Evolutionary conservation across 2,329 filamentous ascomycete genomes (phyloP).

Genomic region (Fusarium acutatum): DNA sequence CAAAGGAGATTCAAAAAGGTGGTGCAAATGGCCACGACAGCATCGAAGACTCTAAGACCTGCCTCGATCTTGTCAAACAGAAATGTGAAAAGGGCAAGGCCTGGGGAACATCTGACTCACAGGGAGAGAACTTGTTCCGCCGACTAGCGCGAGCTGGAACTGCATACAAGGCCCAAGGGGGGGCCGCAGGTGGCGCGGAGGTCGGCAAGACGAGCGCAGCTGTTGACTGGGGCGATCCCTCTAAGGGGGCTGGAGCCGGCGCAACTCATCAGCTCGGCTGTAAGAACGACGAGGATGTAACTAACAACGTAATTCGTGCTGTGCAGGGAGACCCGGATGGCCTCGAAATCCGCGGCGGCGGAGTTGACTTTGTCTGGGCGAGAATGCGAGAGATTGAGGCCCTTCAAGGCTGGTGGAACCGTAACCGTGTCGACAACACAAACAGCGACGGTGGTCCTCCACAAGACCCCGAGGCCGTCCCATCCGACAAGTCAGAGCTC

Average conservation of each 20-base stretch:
- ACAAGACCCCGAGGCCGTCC: conserved; percentile 21
- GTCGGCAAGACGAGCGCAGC: conserved; percentile 74
- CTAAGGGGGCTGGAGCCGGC: conserved; percentile 63
- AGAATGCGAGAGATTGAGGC: conserved; percentile 73
- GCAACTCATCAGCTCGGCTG: conserved; percentile 67
- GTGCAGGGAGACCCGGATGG: conserved; percentile 67
- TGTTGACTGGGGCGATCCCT: conserved; percentile 88
- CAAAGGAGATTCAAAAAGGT: conserved; percentile 86
- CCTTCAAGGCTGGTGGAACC: conserved; percentile 73
- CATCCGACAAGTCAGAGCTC: conserved; percentile 45
- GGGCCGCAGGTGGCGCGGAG: conserved; percentile 61
- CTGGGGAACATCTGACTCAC: conserved; percentile 83
- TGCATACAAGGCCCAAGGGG: conserved; percentile 68
- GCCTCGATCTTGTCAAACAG: conserved; percentile 90
- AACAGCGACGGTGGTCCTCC: conserved; percentile 49
- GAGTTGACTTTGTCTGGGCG: conserved; percentile 73
- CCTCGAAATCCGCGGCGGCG: conserved; percentile 64
- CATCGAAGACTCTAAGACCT: conserved; percentile 89
- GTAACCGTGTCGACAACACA: conserved; percentile 55
- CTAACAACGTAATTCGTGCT: conserved; percentile 63
- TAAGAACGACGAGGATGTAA: conserved; percentile 66
- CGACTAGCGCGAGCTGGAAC: conserved; percentile 74
- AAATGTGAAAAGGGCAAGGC: conserved; percentile 92
- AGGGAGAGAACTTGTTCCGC: conserved; percentile 89
- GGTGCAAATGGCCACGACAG: conserved; percentile 84